Evolutionary conservation across 345 rosid genomes (phyloP), one percentile per base, ranked within the genome.

Genomic region (thale cress (Arabidopsis thaliana)): DNA sequence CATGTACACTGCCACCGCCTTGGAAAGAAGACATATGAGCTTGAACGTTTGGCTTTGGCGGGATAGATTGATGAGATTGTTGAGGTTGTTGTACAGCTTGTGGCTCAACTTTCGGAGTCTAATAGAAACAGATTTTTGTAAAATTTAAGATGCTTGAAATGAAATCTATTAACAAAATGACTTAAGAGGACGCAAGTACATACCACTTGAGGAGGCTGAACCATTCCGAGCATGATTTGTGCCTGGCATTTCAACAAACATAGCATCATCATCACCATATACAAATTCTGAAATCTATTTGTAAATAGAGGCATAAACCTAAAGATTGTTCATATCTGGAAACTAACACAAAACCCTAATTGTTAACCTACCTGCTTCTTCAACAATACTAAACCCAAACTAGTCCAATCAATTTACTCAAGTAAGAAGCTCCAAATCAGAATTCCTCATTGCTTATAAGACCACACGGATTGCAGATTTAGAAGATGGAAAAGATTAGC

Each of bases 171-270:
- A 49, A 55, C 45, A 67, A 58, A 44, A 34, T 28, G 62, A 38
- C 11, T 56, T 34, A 22, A 72, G 30, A 53, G 22, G 63, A 8
- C 40, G 8, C 67, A 62, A 74, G 38, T 72, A 50, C 65, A 75
- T 84, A 95, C 99, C 89, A 59, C 86, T 88, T 86, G 97, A 69
- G 96, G 91, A 46, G 97, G 96, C 79, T 90, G 94, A 66, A 95
- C 91, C 99, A 95, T 95, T 83, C 99, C 99, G 34, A 95, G 94
- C 99, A 95, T 95, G 77, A 95, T 90, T 69, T 95, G 98, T 68
- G 99, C 99, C 98, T 92, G 80, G 7, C 44, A 67, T 67, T 37
- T 59, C 30, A 69, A 58, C 60, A 70, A 32, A 37, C 10, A 63
- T 45, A 62, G 2, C 74, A 59, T 59, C 56, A 67, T n/a, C 62